phyloP scores from a whole-genome alignment of 352 stramenopile species.

The Lagenidium giganteum region DNA sequence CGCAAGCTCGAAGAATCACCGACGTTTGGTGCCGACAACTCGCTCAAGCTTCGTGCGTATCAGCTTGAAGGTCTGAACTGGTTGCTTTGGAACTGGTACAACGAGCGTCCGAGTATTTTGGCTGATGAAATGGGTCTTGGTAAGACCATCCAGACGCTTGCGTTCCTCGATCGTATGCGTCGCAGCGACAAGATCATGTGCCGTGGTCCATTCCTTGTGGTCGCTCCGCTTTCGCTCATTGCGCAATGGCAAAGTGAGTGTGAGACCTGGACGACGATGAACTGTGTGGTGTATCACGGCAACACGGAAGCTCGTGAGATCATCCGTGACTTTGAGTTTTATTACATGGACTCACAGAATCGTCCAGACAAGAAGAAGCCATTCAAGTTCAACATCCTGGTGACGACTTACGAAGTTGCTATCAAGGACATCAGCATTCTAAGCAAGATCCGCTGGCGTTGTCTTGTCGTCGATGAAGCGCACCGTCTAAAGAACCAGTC shows the following conservation, averaged over 20 bases:
- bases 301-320: slow-evolving; percentile 89
- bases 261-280: slow-evolving; percentile 97
- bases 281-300: slow-evolving; percentile 99
- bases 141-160: slow-evolving; percentile 90
- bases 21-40: slow-evolving; percentile 65
- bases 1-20: slow-evolving; percentile 81
- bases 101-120: slow-evolving; percentile 82
- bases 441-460: slow-evolving; percentile 93
- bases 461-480: slow-evolving; percentile 86
- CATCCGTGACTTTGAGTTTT: slow-evolving; percentile 96
- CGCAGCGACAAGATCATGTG: slow-evolving; percentile 86
- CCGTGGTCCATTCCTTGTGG: slow-evolving; percentile 96
- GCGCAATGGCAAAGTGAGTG: slow-evolving; percentile 99
- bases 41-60: slow-evolving; percentile 72
- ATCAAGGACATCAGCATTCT: slow-evolving; percentile 91
- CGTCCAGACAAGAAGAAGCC: slow-evolving; percentile 78
- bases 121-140: slow-evolving; percentile 91
- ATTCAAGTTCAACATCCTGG: slow-evolving; percentile 87
- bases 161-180: slow-evolving; percentile 94
- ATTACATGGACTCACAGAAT: slow-evolving; percentile 63
- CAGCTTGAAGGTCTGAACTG: slow-evolving; percentile 88
- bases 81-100: slow-evolving; percentile 89
- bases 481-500: slow-evolving; percentile 87
- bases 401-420: slow-evolving; percentile 89
- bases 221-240: slow-evolving; percentile 97